Percentiles rank a stretch among this genome's conserved stretches.
These are phyloP conservation scores for Fraxinus pennsylvanica DNA, from an alignment of 257 asterid genomes.

Conservation along the genomic window DNA sequence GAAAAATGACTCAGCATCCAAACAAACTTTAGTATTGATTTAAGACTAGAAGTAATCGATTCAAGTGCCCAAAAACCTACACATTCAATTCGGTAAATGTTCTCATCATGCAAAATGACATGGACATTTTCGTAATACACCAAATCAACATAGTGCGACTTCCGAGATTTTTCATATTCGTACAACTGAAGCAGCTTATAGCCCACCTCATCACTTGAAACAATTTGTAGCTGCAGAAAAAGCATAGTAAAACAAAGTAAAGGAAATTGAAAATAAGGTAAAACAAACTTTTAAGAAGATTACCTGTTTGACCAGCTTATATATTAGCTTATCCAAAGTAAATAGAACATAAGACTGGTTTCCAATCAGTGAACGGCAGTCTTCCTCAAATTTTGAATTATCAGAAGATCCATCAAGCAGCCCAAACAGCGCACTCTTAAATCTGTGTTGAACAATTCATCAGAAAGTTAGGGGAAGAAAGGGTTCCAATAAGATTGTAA, in stretches of 20 bases:
- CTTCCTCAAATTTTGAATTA: slow-evolving; percentile 89
- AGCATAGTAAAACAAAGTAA: neutral
- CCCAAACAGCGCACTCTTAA: slow-evolving; percentile 76
- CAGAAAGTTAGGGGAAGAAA: neutral
- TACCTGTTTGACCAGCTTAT: slow-evolving; percentile 92
- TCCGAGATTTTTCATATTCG: slow-evolving; percentile 48
- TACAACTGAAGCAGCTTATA: slow-evolving; percentile 45
- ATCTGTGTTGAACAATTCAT: slow-evolving; percentile 49
- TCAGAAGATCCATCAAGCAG: slow-evolving; percentile 94
- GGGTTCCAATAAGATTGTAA: neutral
- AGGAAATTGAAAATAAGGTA: slow-evolving; percentile 4
- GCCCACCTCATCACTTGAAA: slow-evolving; percentile 52
- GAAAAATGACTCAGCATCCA: slow-evolving; percentile 29
- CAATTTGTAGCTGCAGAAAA: slow-evolving; percentile 45
- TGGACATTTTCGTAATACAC: slow-evolving; percentile 52
- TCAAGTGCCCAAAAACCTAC: slow-evolving; percentile 51
- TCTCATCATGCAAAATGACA: slow-evolving; percentile 44
- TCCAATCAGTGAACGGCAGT: slow-evolving; percentile 87
- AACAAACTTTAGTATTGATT: slow-evolving; percentile 10
- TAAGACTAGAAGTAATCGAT: neutral
- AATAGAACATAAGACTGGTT: slow-evolving; percentile 87
- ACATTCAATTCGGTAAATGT: slow-evolving; percentile 48
- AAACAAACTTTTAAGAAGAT: neutral
- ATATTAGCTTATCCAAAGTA: slow-evolving; percentile 89
- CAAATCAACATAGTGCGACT: slow-evolving; percentile 39